These are phyloP conservation scores for Talinum fruticosum DNA, from an alignment of 148 eudicot genomes.

Conservation along the genomic window DNA sequence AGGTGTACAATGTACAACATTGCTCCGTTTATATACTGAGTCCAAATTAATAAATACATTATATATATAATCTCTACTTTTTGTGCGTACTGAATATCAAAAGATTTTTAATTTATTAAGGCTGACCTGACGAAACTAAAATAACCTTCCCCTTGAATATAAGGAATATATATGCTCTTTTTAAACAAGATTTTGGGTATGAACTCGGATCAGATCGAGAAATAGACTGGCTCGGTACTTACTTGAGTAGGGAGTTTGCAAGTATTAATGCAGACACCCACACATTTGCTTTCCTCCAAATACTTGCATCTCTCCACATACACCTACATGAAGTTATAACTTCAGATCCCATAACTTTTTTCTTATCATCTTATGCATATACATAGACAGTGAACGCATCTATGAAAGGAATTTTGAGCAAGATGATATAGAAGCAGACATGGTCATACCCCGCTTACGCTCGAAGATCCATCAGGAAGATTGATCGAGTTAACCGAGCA, in stretches of 20 bases:
- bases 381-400: background rate
- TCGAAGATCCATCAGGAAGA: constrained; percentile 71
- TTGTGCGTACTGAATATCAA: too few relatives aligned
- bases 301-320: constrained; percentile 94
- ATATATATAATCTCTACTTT: too few relatives aligned
- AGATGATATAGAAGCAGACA: background rate
- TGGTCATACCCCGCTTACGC: constrained; percentile 64
- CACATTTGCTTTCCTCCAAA: constrained; percentile 95
- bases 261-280: constrained; percentile 86
- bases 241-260: constrained; percentile 99
- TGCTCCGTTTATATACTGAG: too few relatives aligned
- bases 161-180: too few relatives aligned
- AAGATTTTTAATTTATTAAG: too few relatives aligned
- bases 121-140: too few relatives aligned
- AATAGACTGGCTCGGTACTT: constrained; percentile 14
- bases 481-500: constrained; percentile 73
- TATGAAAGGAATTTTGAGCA: background rate
- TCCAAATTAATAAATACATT: too few relatives aligned
- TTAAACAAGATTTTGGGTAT: too few relatives aligned
- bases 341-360: background rate
- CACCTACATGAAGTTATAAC: constrained; percentile 44
- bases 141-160: too few relatives aligned
- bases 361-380: too few relatives aligned
- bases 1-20: too few relatives aligned
- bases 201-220: too few relatives aligned